Percentiles rank a stretch among this genome's conserved stretches.
Conservation (phyloP, 164 flowering plant species). For the Berberis thunbergii region DNA sequence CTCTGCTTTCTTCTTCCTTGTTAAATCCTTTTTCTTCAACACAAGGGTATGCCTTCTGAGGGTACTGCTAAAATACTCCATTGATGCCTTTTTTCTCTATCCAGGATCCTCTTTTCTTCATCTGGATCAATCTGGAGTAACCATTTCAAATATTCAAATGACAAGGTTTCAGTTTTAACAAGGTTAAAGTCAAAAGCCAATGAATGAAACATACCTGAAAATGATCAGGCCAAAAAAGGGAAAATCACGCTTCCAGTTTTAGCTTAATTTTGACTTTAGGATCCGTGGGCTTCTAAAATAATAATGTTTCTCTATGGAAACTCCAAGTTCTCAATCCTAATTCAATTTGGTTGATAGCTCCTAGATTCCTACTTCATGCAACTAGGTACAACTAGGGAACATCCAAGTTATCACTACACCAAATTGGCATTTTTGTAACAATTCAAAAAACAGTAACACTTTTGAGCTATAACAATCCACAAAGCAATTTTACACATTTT, state of each 20-base stretch:
- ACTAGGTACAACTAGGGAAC: too few species aligned
- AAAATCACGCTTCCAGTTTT: neutral
- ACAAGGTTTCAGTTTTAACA: too few species aligned
- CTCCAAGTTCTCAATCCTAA: too few species aligned
- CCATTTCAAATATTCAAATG: neutral
- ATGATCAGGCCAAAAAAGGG: neutral
- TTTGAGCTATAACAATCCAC: too few species aligned
- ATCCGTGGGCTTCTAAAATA: neutral
- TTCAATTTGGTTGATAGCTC: too few species aligned
- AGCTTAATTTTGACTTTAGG: neutral
- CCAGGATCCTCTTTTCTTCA: conserved; percentile 75
- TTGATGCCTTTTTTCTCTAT: conserved; percentile 74
- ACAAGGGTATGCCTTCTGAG: conserved; percentile 79
- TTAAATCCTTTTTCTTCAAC: conserved; percentile 74
- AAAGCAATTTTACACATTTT: too few species aligned
- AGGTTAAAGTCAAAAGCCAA: too few species aligned
- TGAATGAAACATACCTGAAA: too few species aligned
- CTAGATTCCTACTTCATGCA: too few species aligned
- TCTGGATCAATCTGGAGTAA: conserved; percentile 68
- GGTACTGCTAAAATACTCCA: conserved; percentile 55
- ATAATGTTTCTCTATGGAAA: neutral
- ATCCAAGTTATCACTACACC: too few species aligned
- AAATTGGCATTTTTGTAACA: too few species aligned
- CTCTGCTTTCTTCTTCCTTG: conserved; percentile 80
- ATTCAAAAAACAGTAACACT: too few species aligned